Base-by-base conservation (phyloP, 495 filamentous ascomycete genomes). In the Penicillium soppii region DNA sequence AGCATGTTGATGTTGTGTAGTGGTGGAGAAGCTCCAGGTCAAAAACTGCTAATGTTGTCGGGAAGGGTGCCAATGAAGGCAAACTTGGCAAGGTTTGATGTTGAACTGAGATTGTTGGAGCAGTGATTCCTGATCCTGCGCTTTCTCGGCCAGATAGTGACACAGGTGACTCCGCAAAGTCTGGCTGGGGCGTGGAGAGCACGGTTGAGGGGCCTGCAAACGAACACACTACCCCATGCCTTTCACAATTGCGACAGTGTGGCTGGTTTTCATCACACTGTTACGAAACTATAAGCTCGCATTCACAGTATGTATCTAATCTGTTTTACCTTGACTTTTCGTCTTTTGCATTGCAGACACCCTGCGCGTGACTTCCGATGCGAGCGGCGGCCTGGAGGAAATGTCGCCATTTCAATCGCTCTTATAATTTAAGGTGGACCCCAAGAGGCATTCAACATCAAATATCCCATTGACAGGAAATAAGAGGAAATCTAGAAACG, bases 21-120 rank as follows among this genome's bases (percentile, higher is more conserved):
- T 73, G 63, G 41, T 74, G 68, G 17, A 74, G 44, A 3, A 74
- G 43, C 32, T 72, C 68, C 22, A 74, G 48, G 36, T 69, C 67
- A 25, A 51, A 44, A 17, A 51, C 21, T 10, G 48, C 48, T 6
- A 51, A 27, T 33, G 20, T 29, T 4, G 48, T 17, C 15, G 38
- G 19, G 25, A 51, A 36, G 1, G 48, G 39, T 7, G 27, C 29
- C 7, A 51, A 17, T 19, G 25, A 30, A 22, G 23, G 37, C 6
- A 39, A 2, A 30, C 46, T 49, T 32, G 46, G 46, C 20, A 39
- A 30, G 2, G 6, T 7, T 15, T 49, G 46, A 3, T 5, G 29
- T 32, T 3, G 3, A 12, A 12, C 10, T 12, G 36, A 7, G 7
- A 10, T 33, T 29, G 10, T 7, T 32, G 26, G 16, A 22, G 43